These are phyloP conservation scores for Dicorynia guianensis DNA, from an alignment of 306 rosid genomes.

Conservation along the genomic window DNA sequence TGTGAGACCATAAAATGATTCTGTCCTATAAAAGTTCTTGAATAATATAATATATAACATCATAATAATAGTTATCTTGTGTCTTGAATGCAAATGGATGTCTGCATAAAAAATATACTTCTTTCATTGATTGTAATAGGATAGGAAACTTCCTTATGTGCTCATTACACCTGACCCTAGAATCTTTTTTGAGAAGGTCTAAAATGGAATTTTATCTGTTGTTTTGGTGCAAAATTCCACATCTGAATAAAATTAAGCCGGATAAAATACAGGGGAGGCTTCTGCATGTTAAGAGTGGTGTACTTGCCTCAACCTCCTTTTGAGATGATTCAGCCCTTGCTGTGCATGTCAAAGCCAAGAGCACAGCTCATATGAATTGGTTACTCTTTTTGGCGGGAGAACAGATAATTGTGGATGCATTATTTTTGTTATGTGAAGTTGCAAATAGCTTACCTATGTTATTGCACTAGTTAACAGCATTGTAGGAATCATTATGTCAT, in stretches of 20 bases:
- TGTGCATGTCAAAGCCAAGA: background rate
- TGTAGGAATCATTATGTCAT: background rate
- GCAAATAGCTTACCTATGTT: background rate
- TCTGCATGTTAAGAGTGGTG: background rate
- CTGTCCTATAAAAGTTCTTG: background rate
- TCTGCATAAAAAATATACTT: background rate
- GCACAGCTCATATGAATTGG: background rate
- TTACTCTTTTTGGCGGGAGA: no score
- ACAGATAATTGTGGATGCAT: background rate
- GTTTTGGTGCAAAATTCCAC: no score
- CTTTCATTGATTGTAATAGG: no score
- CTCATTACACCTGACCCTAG: no score
- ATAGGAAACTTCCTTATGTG: no score
- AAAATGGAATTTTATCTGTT: no score
- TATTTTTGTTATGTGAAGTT: background rate
- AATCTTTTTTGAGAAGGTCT: no score
- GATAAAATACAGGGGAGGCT: background rate
- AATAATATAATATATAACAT: background rate
- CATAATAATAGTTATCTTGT: background rate
- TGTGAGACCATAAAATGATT: no score
- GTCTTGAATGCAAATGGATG: background rate
- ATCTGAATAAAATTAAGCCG: background rate
- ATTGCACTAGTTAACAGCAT: background rate
- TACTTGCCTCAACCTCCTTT: background rate
- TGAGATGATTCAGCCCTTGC: background rate